Percentiles rank a stretch among this genome's conserved stretches.
These are phyloP conservation scores for Leucocoprinus leucothites DNA, from an alignment of 768 basidiomycete species.

Conservation along the genomic window DNA sequence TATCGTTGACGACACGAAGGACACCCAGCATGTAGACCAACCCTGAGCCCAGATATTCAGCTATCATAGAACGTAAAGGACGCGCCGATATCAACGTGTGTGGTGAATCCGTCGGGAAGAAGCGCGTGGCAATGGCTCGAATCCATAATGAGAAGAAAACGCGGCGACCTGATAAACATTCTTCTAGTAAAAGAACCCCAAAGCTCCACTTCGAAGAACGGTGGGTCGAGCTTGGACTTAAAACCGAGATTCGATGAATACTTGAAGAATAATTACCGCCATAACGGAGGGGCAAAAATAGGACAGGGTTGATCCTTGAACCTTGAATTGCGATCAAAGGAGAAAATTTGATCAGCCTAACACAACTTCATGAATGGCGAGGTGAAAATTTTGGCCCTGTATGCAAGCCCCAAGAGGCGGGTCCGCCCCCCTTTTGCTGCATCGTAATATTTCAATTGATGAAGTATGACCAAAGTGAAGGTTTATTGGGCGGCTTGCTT, in stretches of 20 bases:
- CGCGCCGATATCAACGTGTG: slow-evolving; percentile 1
- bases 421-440: too few relatives aligned
- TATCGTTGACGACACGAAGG: background rate
- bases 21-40: background rate
- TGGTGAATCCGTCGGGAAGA: background rate
- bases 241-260: background rate
- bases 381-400: background rate
- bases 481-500: background rate
- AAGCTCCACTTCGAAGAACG: background rate
- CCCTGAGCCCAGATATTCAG: slow-evolving; percentile 6
- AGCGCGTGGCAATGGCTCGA: background rate
- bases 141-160: background rate
- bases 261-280: background rate
- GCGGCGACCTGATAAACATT: background rate
- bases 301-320: background rate
- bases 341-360: background rate
- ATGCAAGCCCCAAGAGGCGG: too few relatives aligned
- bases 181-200: background rate
- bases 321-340: background rate
- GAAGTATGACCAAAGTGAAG: background rate
- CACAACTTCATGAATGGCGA: background rate
- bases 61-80: background rate
- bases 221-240: background rate
- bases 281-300: slow-evolving; percentile 1
- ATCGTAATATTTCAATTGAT: too few relatives aligned